A percentile compares a stretch with the other conserved stretches of the same genome.
These are phyloP conservation scores for Beauveria brongniartii DNA, from an alignment of 2,329 filamentous ascomycete genomes.

Conservation along the genomic window DNA sequence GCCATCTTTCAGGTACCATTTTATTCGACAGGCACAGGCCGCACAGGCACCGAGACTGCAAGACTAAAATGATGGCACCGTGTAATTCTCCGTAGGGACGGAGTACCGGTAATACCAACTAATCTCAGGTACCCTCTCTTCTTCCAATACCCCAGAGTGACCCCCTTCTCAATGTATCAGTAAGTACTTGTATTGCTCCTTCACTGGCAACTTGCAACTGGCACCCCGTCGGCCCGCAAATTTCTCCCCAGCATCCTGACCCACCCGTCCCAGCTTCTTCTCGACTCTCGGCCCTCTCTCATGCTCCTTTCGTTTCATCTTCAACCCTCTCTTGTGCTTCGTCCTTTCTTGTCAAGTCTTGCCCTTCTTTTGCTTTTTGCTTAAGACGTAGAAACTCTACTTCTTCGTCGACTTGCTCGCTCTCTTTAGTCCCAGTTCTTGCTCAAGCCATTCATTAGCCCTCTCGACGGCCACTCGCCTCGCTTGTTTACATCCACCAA, in stretches of 20 bases:
- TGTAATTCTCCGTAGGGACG: not conserved
- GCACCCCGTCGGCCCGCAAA: not conserved
- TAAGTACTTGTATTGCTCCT: not conserved
- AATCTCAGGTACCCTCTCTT: not conserved
- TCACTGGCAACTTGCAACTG: not conserved
- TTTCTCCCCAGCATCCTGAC: not conserved
- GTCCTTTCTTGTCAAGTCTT: not conserved
- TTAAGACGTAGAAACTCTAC: not conserved
- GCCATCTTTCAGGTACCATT: conserved; percentile 6
- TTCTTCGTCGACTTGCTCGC: not conserved
- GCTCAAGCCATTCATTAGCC: not conserved
- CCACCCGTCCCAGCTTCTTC: not conserved
- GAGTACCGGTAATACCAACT: not conserved
- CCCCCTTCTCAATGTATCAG: not conserved
- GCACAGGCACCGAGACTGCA: not conserved
- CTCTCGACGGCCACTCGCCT: not conserved
- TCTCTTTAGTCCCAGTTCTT: not conserved
- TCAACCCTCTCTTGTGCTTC: not conserved
- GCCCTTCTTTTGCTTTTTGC: not conserved
- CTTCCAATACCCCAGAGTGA: not conserved
- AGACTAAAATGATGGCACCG: not conserved
- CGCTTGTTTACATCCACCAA: conserved; percentile 1
- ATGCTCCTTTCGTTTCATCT: conserved; percentile 4
- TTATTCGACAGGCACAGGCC: not conserved
- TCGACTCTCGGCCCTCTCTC: not conserved